phyloP scores from a whole-genome alignment of 345 rosid genomes.

The Eucalyptus guilfoylei region DNA sequence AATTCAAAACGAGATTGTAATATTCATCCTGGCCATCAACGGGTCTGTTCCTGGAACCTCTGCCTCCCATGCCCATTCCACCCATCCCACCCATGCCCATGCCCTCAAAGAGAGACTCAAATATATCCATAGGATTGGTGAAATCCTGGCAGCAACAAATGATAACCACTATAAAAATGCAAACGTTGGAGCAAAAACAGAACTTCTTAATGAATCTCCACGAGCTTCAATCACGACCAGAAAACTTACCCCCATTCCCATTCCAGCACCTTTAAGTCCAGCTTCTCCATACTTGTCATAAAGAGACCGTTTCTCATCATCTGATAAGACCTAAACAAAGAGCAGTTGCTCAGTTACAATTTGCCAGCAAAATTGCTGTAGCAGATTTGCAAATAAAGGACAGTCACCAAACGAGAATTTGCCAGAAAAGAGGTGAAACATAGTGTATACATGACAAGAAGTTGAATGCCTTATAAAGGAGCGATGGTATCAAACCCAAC shows the following conservation, averaged over 20 bases:
- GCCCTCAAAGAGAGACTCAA: constrained; percentile 81
- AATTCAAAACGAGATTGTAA: constrained; percentile 60
- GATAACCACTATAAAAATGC: not conserved
- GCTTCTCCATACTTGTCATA: constrained; percentile 97
- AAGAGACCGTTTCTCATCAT: constrained; percentile 92
- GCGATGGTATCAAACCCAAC: not conserved
- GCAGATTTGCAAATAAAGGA: not conserved
- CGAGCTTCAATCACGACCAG: not conserved
- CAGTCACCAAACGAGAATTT: not conserved
- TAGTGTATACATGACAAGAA: not conserved
- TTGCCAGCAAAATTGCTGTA: not conserved
- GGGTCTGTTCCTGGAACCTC: constrained; percentile 71
- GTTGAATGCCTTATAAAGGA: not conserved
- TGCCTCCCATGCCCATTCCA: constrained; percentile 60
- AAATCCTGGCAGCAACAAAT: constrained; percentile 46
- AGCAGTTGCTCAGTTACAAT: not conserved
- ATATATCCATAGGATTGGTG: constrained; percentile 92
- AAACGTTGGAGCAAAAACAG: not conserved
- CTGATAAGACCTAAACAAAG: constrained; percentile 69
- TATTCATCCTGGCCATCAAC: constrained; percentile 91
- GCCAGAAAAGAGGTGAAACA: not conserved
- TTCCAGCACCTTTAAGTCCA: constrained; percentile 89
- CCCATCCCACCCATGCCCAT: constrained; percentile 90
- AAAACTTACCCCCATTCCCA: constrained; percentile 93
- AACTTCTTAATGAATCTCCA: not conserved